Conservation (phyloP, 345 rosid species). For the Heritiera fomes region DNA sequence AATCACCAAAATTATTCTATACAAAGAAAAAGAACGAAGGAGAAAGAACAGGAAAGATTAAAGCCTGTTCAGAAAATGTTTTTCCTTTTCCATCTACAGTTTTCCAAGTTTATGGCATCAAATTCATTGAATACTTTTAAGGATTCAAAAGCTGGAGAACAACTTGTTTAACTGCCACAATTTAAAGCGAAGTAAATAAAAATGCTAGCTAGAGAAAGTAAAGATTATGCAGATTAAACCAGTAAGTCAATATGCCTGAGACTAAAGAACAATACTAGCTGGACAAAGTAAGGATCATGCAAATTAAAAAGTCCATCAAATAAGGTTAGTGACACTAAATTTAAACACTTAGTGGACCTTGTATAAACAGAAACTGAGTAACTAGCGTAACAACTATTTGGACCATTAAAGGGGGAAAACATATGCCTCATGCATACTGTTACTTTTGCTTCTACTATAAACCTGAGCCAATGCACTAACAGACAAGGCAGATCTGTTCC, state of each 20-base stretch:
- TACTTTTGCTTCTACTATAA: neutral
- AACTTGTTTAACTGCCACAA: neutral
- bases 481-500: neutral
- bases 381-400: neutral
- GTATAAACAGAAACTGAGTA: neutral
- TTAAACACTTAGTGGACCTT: neutral
- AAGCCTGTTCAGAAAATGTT: too few species aligned
- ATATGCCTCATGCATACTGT: neutral
- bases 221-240: neutral
- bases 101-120: neutral
- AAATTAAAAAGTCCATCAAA: neutral
- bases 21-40: too few species aligned
- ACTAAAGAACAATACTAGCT: too few species aligned
- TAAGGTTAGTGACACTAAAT: neutral
- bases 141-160: neutral
- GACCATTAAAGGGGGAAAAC: neutral
- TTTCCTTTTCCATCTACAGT: too few species aligned
- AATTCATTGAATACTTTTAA: slow-evolving; percentile 7
- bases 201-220: neutral
- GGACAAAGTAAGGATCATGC: neutral
- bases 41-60: too few species aligned
- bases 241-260: too few species aligned
- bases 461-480: neutral
- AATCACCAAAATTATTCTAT: too few species aligned
- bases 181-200: neutral